Conservation (phyloP, 208 protist species). For the Herpetomonas tarakana region DNA sequence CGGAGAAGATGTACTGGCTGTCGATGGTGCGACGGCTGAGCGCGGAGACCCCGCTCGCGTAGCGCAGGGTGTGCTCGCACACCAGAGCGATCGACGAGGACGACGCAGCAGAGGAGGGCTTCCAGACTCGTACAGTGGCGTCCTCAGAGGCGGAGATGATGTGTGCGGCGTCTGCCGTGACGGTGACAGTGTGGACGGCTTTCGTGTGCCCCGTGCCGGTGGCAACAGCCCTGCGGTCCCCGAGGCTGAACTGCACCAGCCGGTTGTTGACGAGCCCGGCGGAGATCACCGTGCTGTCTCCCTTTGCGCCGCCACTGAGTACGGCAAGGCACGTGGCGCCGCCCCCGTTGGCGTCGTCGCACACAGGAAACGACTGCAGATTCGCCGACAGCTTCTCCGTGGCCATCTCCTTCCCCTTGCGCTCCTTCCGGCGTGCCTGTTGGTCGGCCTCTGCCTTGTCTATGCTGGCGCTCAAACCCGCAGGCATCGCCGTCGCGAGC, state of each 20-base stretch:
- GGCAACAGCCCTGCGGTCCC: conserved; percentile 13
- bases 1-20: conserved; percentile 30
- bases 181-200: conserved; percentile 44
- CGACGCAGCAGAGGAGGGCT: conserved; percentile 11
- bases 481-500: conserved; percentile 39
- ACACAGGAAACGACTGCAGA: conserved; percentile 8
- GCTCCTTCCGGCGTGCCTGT: conserved; percentile 27
- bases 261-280: conserved; percentile 14
- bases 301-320: conserved; percentile 8
- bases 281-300: conserved; percentile 9
- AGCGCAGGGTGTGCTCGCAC: conserved; percentile 48
- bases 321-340: conserved; percentile 3
- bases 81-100: conserved; percentile 20
- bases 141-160: conserved; percentile 97
- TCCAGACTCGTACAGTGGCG: conserved; percentile 98
- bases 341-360: conserved; percentile 9
- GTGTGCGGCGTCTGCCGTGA: conserved; percentile 18
- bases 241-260: conserved; percentile 40
- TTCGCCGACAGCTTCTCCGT: conserved; percentile 5
- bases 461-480: conserved; percentile 27
- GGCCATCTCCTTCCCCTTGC: conserved; percentile 16
- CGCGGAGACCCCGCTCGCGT: conserved; percentile 25
- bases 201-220: conserved; percentile 51
- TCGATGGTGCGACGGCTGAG: conserved; percentile 30
- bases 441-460: conserved; percentile 21